Conservation (phyloP, 2,329 filamentous ascomycete genomes). For the Phialophora expanda region DNA sequence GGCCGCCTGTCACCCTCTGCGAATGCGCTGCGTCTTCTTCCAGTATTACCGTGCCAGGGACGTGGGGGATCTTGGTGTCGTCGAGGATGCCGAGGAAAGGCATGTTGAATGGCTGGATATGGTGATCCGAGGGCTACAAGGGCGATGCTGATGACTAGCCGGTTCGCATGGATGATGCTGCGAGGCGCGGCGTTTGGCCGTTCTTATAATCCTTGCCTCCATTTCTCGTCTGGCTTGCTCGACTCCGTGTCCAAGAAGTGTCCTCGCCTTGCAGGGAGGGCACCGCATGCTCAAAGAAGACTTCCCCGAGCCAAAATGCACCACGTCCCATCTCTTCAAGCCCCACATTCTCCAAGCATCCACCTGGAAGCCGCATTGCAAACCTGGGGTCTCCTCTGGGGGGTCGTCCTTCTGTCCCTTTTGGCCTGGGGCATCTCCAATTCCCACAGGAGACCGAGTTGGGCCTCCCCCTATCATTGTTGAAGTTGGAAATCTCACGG, state of each 20-base stretch:
- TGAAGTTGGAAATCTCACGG: neutral
- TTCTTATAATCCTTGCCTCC: neutral
- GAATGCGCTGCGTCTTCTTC: slow-evolving; percentile 28
- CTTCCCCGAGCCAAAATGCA: neutral
- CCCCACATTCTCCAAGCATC: neutral
- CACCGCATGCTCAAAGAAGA: neutral
- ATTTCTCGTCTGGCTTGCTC: neutral
- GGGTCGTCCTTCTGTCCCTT: neutral
- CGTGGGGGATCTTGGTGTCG: slow-evolving; percentile 42
- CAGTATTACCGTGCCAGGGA: slow-evolving; percentile 44
- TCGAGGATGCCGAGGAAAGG: slow-evolving; percentile 25
- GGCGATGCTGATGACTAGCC: neutral
- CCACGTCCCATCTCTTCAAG: neutral
- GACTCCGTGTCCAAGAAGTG: neutral
- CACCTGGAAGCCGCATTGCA: neutral
- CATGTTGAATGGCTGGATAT: slow-evolving; percentile 16
- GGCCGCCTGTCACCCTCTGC: slow-evolving; percentile 21
- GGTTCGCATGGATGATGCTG: neutral
- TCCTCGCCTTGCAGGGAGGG: neutral
- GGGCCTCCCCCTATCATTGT: neutral
- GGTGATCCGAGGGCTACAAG: slow-evolving; percentile 7
- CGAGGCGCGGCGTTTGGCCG: neutral
- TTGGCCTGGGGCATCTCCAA: neutral
- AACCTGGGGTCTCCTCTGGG: neutral
- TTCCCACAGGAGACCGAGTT: neutral